A percentile compares a stretch with the other conserved stretches of the same genome.
phyloP scores from a whole-genome alignment of 768 basidiomycete genomes.

The Lactarius sanguifluus region DNA sequence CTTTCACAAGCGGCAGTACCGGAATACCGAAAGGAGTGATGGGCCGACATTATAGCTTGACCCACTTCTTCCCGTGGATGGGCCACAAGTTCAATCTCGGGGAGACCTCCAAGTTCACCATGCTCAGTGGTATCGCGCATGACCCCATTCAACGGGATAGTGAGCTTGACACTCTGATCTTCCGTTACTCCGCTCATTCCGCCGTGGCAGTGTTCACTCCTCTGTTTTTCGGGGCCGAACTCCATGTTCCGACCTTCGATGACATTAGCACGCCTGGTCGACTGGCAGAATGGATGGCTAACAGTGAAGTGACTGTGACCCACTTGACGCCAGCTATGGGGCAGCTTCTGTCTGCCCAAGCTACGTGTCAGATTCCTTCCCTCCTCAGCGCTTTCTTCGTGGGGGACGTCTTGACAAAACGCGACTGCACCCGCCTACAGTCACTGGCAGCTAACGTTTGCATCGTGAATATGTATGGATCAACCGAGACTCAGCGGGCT shows the following conservation, averaged over 20 bases:
- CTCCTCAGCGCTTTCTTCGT: conserved; percentile 95
- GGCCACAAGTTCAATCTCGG: conserved; percentile 76
- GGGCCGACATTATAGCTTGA: conserved; percentile 92
- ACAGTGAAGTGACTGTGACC: conserved; percentile 87
- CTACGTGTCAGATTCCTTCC: conserved; percentile 77
- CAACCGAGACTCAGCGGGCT: conserved; percentile 98
- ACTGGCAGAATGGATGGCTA: conserved; percentile 98
- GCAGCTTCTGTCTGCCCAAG: conserved; percentile 91
- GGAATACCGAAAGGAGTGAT: conserved; percentile 98
- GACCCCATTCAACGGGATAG: conserved; percentile 99
- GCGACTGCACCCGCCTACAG: conserved; percentile 94
- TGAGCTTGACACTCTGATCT: conserved; percentile 46
- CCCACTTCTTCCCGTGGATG: conserved; percentile 99
- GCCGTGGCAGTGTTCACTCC: conserved; percentile 85
- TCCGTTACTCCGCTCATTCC: conserved; percentile 15
- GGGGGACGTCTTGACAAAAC: conserved; percentile 97
- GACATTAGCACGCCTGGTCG: conserved; percentile 97
- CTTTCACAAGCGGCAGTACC: conserved; percentile 96
- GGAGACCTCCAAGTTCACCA: conserved; percentile 84
- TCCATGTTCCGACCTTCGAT: conserved; percentile 94
- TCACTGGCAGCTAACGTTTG: conserved; percentile 87
- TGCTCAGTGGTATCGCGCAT: conserved; percentile 98
- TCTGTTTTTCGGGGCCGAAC: conserved; percentile 91
- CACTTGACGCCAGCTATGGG: conserved; percentile 99
- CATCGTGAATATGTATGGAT: conserved; percentile 99